Evolutionary conservation across 2,329 filamentous ascomycete species (phyloP), one percentile per base, ranked within the genome.

Genomic region (Pestalotiopsis sp.): DNA sequence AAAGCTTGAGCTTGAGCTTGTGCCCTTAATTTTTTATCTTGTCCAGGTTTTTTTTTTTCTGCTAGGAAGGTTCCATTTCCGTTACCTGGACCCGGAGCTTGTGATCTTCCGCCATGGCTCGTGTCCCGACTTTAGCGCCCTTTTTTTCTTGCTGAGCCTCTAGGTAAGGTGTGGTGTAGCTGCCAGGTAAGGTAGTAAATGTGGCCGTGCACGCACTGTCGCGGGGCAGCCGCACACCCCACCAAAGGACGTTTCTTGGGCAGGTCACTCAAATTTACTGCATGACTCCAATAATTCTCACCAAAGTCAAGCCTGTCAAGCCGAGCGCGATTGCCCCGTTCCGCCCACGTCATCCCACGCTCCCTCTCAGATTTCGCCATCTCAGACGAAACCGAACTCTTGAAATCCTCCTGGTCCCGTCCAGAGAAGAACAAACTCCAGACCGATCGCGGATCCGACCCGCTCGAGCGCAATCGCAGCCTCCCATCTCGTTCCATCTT

Each of bases 381-480:
- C 27, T 59, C 57, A 25, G 23, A 59, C 23, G 57, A 27, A 17
- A 13, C 12, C 11, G 45, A 23, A 20, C 5, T 20, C 45, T 17
- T 52, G 27, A 59, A 59, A 36, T 14, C 25, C 57, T 59, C 57
- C 27, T 36, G 57, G 23, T 59, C 57, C 57, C 57, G 57, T 59
- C 57, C 23, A 59, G 23, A 61, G 38, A 63, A 65, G 62, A 65
- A 20, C 38, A n/a, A 52, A 31, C 49, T n/a, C 38, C 49, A 11
- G 45, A 57, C 23, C 20, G 38, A 41, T 20, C 56, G 31, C 56
- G 36, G 36, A 61, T 25, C 56, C 65, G 31, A 49, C 45, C 56
- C 31, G 65, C 52, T 58, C 27, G 39, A 67, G 66, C 66, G 66
- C 66, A 67, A 25, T 56, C 64, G 56, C 52, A 39, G 36, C 49